Evolutionary conservation across 768 basidiomycete genomes (phyloP), one percentile per base, ranked within the genome.

Genomic region (Pisolithus orientalis): DNA sequence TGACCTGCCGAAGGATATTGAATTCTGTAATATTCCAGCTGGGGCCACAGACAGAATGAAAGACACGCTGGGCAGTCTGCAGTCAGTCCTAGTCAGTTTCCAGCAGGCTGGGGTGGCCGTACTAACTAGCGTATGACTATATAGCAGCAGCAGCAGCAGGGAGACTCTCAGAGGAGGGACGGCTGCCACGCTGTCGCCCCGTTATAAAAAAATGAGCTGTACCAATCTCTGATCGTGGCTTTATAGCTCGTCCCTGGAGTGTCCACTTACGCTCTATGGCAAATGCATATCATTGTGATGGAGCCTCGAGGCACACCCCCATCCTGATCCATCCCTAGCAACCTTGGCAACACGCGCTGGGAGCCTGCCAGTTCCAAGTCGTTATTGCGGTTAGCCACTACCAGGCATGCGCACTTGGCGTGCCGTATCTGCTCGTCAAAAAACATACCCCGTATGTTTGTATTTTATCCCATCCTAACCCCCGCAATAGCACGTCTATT

Each of bases 111-210:
- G 21, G 21, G 21, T 21, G 21, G 21, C 21, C 21, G 21, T 21
- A 21, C 21, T 21, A 21, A 21, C 21, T 21, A 21, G 21, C 21
- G 21, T 21, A 21, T 21, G 21, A 21, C 21, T 21, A 21, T 21
- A 21, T 21, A 21, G 21, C 21, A 53, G 54, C 43, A 49, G 52
- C 47, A 39, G 28, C 43, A 49, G 52, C 47, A 39, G 28, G 52
- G 51, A 54, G 64, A 34, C 21, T 21, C 21, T 21, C 21, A 21
- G 21, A 13, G 34, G 13, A 34, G 13, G 13, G 13, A 11, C 11
- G 9, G 60, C 64, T 66, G 63, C 65, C 64, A 65, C 65, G 65
- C 65, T 61, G 65, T 65, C 63, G 34, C 49, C 52, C 42, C 50
- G 53, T 47, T 44, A 60, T 52, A 44, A 24, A 44, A 7, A 44